A percentile compares a stretch with the other conserved stretches of the same genome.
These are phyloP conservation scores for Candida piceae DNA, from an alignment of 805 yeast genomes.

Conservation along the genomic window DNA sequence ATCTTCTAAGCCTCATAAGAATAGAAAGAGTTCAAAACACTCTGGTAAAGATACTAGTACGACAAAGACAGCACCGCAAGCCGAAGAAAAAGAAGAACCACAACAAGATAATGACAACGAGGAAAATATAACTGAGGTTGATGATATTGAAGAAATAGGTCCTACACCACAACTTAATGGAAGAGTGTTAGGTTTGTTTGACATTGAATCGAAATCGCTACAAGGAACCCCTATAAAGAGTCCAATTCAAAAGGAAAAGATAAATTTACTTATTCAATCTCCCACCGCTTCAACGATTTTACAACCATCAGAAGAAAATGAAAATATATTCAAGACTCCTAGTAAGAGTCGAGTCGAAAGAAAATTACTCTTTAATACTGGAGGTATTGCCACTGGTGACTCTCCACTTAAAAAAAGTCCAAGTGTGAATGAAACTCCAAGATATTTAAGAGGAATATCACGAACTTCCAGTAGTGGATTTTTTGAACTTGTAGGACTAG, in stretches of 20 bases:
- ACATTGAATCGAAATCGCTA: constrained; percentile 30
- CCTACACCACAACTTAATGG: constrained; percentile 89
- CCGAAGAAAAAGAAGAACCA: not conserved
- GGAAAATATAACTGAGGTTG: constrained; percentile 8
- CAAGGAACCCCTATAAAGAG: constrained; percentile 17
- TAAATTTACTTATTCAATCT: too few relatives aligned
- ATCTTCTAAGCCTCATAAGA: not conserved
- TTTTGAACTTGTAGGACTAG: constrained; percentile 2
- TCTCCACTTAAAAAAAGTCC: constrained; percentile 2
- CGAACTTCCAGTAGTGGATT: constrained; percentile 3
- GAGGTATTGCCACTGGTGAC: not conserved
- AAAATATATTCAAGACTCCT: constrained; percentile 26
- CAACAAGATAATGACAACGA: constrained; percentile 6
- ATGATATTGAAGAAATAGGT: constrained; percentile 45
- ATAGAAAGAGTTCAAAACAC: not conserved
- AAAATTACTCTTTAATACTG: constrained; percentile 12
- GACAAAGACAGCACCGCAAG: not conserved
- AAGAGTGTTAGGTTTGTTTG: constrained; percentile 67
- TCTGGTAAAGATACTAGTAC: not conserved
- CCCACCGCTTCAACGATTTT: too few relatives aligned
- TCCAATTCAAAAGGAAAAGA: too few relatives aligned
- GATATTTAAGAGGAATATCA: constrained; percentile 14
- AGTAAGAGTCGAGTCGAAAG: constrained; percentile 20
- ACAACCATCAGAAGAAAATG: too few relatives aligned
- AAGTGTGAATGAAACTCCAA: constrained; percentile 18